A percentile compares a stretch with the other conserved stretches of the same genome.
These are phyloP conservation scores for Fusarium veterinarium DNA, from an alignment of 2,329 filamentous ascomycete genomes.

Conservation along the genomic window DNA sequence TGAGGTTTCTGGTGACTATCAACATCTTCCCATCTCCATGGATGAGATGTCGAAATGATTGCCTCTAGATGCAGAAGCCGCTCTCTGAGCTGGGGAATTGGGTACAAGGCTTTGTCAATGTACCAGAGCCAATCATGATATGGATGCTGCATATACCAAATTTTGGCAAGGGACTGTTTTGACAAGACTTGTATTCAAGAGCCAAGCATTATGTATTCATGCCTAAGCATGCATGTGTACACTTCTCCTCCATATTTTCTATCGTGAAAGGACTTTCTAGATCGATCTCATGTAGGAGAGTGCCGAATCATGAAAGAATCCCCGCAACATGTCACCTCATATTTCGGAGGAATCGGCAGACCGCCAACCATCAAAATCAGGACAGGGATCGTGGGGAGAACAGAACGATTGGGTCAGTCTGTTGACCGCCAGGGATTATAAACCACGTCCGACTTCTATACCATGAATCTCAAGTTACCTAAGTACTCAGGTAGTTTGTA, in stretches of 20 bases:
- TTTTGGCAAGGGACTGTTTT: background rate
- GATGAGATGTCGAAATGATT: background rate
- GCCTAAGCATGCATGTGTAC: background rate
- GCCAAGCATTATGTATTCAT: background rate
- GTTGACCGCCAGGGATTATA: background rate
- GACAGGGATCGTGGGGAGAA: constrained; percentile 28
- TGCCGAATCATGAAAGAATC: constrained; percentile 30
- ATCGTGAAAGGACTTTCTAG: constrained; percentile 8
- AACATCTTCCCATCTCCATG: background rate
- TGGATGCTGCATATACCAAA: background rate
- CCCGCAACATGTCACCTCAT: constrained; percentile 44
- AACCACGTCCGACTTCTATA: background rate
- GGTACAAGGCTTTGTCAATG: background rate
- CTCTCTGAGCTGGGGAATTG: background rate
- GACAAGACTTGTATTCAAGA: background rate
- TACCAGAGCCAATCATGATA: background rate
- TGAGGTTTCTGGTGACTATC: background rate
- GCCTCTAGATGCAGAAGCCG: background rate
- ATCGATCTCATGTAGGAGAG: constrained; percentile 16
- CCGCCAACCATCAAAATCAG: constrained; percentile 18
- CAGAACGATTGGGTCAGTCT: constrained; percentile 2
- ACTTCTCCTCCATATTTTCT: background rate
- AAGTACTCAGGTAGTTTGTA: background rate
- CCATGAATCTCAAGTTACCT: background rate
- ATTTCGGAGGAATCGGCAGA: constrained; percentile 43